phyloP scores from a whole-genome alignment of 257 asterid genomes.

The Parsonsia alboflavescens region DNA sequence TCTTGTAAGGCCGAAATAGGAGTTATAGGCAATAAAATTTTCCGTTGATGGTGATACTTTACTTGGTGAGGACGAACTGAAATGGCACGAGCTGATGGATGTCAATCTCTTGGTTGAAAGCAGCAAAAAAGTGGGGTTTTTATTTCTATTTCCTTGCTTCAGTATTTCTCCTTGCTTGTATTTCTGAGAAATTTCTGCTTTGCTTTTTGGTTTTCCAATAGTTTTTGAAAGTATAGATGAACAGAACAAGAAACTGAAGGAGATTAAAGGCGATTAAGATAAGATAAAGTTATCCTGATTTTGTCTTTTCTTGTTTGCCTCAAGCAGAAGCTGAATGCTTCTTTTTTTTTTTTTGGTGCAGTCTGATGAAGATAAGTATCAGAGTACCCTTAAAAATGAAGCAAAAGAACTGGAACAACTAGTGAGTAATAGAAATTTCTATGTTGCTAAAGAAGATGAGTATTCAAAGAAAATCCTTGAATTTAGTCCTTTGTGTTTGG shows the following conservation, averaged over 20 bases:
- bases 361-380: slow-evolving; percentile 69
- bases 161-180: slow-evolving; percentile 6
- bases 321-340: slow-evolving; percentile 21
- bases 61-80: slow-evolving; percentile 71
- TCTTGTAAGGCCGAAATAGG: slow-evolving; percentile 90
- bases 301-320: slow-evolving; percentile 13
- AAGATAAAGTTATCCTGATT: slow-evolving; percentile 53
- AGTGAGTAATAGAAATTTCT: slow-evolving; percentile 63
- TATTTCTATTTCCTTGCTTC: slow-evolving; percentile 11
- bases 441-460: slow-evolving; percentile 85
- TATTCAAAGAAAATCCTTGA: slow-evolving; percentile 90
- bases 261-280: slow-evolving; percentile 65
- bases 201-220: slow-evolving; percentile 36
- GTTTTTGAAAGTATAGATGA: slow-evolving; percentile 52
- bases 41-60: slow-evolving; percentile 65
- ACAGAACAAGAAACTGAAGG: slow-evolving; percentile 55
- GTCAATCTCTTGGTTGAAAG: slow-evolving; percentile 53
- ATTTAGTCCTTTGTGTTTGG: slow-evolving; percentile 92
- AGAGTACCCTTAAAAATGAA: slow-evolving; percentile 83
- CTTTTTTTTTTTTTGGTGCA: slow-evolving; percentile 27
- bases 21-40: slow-evolving; percentile 71
- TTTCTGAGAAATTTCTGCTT: background rate
- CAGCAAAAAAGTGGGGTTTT: slow-evolving; percentile 65
- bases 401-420: slow-evolving; percentile 87
- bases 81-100: slow-evolving; percentile 70